Base-by-base conservation (phyloP, 2,329 filamentous ascomycete genomes). In the Talaromyces sp. region DNA sequence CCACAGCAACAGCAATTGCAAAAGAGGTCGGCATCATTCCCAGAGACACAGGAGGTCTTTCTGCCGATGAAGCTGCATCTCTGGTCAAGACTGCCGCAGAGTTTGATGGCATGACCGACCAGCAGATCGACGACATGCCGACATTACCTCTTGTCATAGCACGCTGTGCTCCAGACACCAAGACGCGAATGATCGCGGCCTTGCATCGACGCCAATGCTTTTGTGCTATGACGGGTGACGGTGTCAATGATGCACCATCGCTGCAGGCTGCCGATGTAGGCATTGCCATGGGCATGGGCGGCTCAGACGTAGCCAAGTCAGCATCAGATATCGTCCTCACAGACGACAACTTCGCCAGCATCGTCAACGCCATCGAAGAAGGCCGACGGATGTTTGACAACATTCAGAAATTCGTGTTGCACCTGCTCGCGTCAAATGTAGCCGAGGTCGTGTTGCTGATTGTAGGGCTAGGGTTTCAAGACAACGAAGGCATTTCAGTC, bases 121-220 rank as follows among this genome's bases (percentile, higher is more conserved):
- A 78, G 4, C 76, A 85, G 62, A 80, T 86, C 55, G 82, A 96
- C 65, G 80, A 81, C 0, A 78, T 96, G 17, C 86, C 88, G 4
- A 85, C 91, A 46, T 78, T 96, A 2, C 91, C 91, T 2, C 80
- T 93, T 0, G 91, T 96, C 9, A 88, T 96, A 62, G 91, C 91
- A 41, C 87, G 91, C 41, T 96, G 91, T 71, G 89, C 90, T 0
- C 91, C 92, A 0, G 86, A 89, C 62, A 96, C 91, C 43, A 96
- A 96, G 77, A 91, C 91, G 4, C 87, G 90, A 62, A 96, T 96
- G 91, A 93, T 96, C 56, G 90, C 93, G 66, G 91, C 91, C 6
- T 83, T 96, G 17, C 89, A 93, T 65, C 86, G 91, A 17, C 87
- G 91, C 46, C 82, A 84, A 24, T 83, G 84, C 21, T 93, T 89